Percentiles rank a stretch among this genome's conserved stretches.
Conservation (phyloP, 1,139 yeast species). For the Taiozyma sp. region DNA sequence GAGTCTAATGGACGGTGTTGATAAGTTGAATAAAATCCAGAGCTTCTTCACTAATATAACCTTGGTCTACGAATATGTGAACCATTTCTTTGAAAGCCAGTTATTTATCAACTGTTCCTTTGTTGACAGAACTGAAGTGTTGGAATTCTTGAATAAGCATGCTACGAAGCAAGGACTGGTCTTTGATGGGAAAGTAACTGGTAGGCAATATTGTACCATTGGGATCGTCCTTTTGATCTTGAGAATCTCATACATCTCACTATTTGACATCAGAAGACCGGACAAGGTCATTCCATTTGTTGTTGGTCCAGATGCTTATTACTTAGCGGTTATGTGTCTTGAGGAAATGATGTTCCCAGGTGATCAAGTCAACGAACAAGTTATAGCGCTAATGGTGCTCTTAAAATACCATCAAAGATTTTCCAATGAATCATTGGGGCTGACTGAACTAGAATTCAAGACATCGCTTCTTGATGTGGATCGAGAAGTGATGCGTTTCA, state of each 20-base stretch:
- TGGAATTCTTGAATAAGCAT: slow-evolving; percentile 1
- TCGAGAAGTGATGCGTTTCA: neutral
- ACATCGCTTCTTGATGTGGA: neutral
- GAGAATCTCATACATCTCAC: slow-evolving; percentile 4
- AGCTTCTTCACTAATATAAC: neutral
- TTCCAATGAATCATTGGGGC: neutral
- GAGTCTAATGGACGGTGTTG: neutral
- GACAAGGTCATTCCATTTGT: neutral
- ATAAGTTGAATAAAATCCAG: neutral
- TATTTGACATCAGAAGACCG: slow-evolving; percentile 2
- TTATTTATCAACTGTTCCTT: slow-evolving; percentile 2
- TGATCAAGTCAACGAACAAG: neutral
- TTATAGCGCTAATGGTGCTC: neutral
- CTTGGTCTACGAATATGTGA: slow-evolving; percentile 1
- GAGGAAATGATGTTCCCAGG: neutral
- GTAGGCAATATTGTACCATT: neutral
- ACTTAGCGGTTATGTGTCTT: slow-evolving; percentile 6
- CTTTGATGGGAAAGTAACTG: neutral
- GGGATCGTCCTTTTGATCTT: slow-evolving; percentile 2
- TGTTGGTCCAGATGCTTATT: slow-evolving; percentile 3
- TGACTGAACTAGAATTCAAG: neutral
- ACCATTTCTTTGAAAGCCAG: slow-evolving; percentile 6
- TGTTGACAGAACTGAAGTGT: slow-evolving; percentile 1
- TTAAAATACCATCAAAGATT: neutral
- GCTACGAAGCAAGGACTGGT: neutral